Evolutionary conservation across 495 filamentous ascomycete genomes (phyloP).

Genomic region (Aspergillus biplanus): DNA sequence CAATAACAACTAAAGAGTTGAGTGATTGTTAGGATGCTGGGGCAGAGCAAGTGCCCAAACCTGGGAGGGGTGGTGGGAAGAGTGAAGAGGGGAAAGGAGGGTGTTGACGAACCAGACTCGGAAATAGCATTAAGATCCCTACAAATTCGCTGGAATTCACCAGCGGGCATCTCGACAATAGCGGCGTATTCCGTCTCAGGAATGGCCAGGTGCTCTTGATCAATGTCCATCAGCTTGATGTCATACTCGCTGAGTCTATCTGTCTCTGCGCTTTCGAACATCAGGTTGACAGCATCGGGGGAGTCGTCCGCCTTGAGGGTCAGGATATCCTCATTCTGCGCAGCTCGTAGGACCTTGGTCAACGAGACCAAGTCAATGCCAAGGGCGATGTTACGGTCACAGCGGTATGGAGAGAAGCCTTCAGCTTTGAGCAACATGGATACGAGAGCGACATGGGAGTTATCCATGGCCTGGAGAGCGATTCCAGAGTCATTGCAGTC

Average conservation of each 20-base stretch:
- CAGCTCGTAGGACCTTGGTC: conserved; percentile 94
- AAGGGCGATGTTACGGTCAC: conserved; percentile 97
- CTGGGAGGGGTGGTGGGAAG: neutral
- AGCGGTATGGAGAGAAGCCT: conserved; percentile 94
- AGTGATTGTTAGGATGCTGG: too few relatives aligned
- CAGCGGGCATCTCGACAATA: conserved; percentile 82
- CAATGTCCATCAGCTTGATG: conserved; percentile 99
- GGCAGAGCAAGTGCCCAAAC: neutral
- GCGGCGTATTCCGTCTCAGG: conserved; percentile 98
- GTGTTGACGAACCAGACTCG: conserved; percentile 75
- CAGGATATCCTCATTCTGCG: conserved; percentile 92
- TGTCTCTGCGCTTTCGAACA: conserved; percentile 89
- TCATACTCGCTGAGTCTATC: conserved; percentile 97
- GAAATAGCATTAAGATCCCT: conserved; percentile 87
- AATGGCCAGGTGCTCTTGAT: conserved; percentile 98
- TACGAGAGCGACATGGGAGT: conserved; percentile 97
- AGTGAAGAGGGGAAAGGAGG: neutral
- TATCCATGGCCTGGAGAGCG: conserved; percentile 99
- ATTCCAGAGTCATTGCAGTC: conserved; percentile 99
- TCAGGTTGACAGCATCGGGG: conserved; percentile 90
- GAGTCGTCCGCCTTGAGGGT: conserved; percentile 97
- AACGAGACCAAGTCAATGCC: conserved; percentile 96
- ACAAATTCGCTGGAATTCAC: conserved; percentile 95
- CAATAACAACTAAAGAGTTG: conserved; percentile 74
- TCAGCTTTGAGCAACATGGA: conserved; percentile 98